Evolutionary conservation across 768 basidiomycete genomes (phyloP).

Genomic region (Kwoniella botswanensis): DNA sequence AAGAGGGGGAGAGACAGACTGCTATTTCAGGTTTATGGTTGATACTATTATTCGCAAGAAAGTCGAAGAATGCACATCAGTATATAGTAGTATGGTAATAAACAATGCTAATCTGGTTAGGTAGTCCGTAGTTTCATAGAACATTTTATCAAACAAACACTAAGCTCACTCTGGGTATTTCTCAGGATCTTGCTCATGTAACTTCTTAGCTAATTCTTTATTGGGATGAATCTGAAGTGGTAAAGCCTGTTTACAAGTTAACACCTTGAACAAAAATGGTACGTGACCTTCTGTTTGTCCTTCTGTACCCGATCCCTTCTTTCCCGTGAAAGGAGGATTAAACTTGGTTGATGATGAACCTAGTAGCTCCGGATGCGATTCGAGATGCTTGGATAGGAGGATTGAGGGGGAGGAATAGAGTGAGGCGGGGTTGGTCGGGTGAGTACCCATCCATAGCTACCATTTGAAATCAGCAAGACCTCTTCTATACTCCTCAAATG

Average conservation of each 20-base stretch:
- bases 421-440: constrained; percentile 48
- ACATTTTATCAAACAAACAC: too few relatives aligned
- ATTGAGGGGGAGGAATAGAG: constrained; percentile 19
- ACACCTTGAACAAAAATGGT: constrained; percentile 53
- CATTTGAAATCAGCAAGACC: not conserved
- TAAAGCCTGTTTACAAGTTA: constrained; percentile 53
- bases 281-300: constrained; percentile 37
- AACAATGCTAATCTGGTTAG: not conserved
- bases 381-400: constrained; percentile 32
- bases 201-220: constrained; percentile 44
- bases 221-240: constrained; percentile 55
- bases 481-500: too few relatives aligned
- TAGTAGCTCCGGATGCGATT: constrained; percentile 24
- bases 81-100: not conserved
- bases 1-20: constrained; percentile 78
- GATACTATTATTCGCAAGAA: constrained; percentile 14
- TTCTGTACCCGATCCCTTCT: constrained; percentile 24
- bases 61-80: not conserved
- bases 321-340: constrained; percentile 24
- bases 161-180: constrained; percentile 43
- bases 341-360: constrained; percentile 35
- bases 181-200: constrained; percentile 48
- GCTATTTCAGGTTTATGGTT: constrained; percentile 62
- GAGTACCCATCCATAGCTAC: constrained; percentile 53
- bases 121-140: too few relatives aligned